Evolutionary conservation across 129 eudicot genomes (phyloP), one percentile per base, ranked within the genome.

Genomic region (Ambrosia artemisiifolia): DNA sequence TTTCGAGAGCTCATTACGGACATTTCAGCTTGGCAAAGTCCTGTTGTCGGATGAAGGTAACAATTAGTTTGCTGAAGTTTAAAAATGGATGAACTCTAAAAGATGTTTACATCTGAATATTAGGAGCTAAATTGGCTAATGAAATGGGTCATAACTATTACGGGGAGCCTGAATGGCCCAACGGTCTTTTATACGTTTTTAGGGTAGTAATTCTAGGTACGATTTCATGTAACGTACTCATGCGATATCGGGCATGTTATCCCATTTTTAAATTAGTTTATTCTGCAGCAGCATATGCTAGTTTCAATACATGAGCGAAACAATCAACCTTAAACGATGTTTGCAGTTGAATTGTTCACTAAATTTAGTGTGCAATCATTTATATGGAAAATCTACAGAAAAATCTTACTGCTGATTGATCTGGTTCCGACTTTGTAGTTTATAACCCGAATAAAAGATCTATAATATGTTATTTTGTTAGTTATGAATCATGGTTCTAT

Each of bases 21-120:
- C 69, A 63, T 85, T 24, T 85, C 96, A 60, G 82, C 92, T 20
- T 93, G 98, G 98, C 91, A 90, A 81, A 89, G 95, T 71, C 91
- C 95, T 18, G 84, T 96, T 77, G 54, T 87, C 65, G 40, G 82
- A 67, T 86, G 82, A 85, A 53, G 30, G 60, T 53, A 18, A 18
- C n/a, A n/a, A n/a, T n/a, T n/a, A n/a, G n/a, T n/a, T n/a, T n/a
- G n/a, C n/a, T n/a, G n/a, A n/a, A n/a, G n/a, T n/a, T n/a, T n/a
- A n/a, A n/a, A n/a, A n/a, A n/a, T n/a, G n/a, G n/a, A n/a, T n/a
- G n/a, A n/a, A n/a, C n/a, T n/a, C n/a, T n/a, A n/a, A n/a, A n/a
- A n/a, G n/a, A n/a, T n/a, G n/a, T n/a, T n/a, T n/a, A n/a, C 28
- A 18, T 53, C 2, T 16, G 55, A 2, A 13, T 49, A 2, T 19